Base-by-base conservation (phyloP, 441 rosid genomes). In the Erodium trifolium region DNA sequence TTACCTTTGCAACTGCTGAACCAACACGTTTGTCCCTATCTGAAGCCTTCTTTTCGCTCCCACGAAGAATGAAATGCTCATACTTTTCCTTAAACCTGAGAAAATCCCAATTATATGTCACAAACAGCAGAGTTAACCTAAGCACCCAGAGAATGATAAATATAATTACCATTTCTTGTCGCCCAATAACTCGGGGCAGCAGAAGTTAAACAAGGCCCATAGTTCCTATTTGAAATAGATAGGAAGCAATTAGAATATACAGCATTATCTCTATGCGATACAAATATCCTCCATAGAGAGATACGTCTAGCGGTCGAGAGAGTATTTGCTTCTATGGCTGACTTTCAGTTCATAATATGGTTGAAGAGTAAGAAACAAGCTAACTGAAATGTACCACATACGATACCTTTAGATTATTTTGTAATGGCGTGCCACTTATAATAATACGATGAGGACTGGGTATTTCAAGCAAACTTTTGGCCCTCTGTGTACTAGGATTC, bases 341-440 rank as follows among this genome's bases (percentile, higher is more conserved):
- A 65, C 60, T 2, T 19, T 41, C 16, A 67, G 19, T 49, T 43
- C 19, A 60, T 27, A 51, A 5, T 19, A 67, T 29, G 17, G 16
- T 23, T 27, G 12, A 51, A 57, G 14, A 16, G 16, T 9, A 66
- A 59, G 41, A 23, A 34, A 34, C 27, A 64, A 7, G 41, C 47
- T 27, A 47, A 65, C 34, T 3, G 53, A 1, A 29, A 68, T 60
- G 70, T 68, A 51, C 70, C 8, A 71, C 39, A 64, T 66, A 76
- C n/a, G 65, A 72, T 82, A 94, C 99, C 93, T 89, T 91, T 17
- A 94, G 90, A 80, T 94, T 91, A 82, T 94, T 94, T 72, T 94
- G 99, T 75, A 94, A 84, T 9, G 97, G 99, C 5, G 99, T 94
- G 66, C 99, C 99, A 79, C 96, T 94, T 73, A 94, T 82, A 70